Evolutionary conservation across 495 filamentous ascomycete species (phyloP), one percentile per base, ranked within the genome.

Genomic region (Friedmanniomyces simplex): DNA sequence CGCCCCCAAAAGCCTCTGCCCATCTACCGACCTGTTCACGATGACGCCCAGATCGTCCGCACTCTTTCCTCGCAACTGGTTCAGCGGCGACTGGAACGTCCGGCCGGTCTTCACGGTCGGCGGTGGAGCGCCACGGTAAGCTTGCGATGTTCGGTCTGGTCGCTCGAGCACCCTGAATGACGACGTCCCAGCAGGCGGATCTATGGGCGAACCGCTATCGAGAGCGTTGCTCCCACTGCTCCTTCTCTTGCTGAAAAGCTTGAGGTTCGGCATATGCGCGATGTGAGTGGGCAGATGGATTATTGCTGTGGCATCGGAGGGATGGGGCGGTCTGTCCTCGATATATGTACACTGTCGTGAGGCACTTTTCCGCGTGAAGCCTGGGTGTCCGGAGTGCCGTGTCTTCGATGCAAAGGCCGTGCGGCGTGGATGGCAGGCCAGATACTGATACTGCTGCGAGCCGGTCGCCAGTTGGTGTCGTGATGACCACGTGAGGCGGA

Each of bases 151-250:
- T 20, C 53, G 60, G 20, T 53, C 22, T 1, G 63, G 63, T 37
- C 65, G 30, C 42, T 65, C 65, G 43, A 67, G 54, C 7, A 67
- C 65, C n/a, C 63, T 56, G 45, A 67, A 67, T 34, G 61, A 65
- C 8, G 61, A 55, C 28, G 57, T 25, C 0, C 22, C 51, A 24
- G 50, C 16, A 41, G 36, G 41, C 16, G 60, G 52, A 11, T 56
- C 43, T 13, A 34, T 34, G 41, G 47, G 20, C 14, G 53, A 49
- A 4, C n/a, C 26, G 16, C 24, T 8, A 3, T 69, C 69, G 16
- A 72, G 54, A 18, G 56, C 63, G 50, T 69, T 70, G 20, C 39
- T 43, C 62, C 63, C 2, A 62, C 63, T 65, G 30, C 63, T 63
- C 28, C 68, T 63, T 24, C 69, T 62, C 12, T 50, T 51, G n/a